Evolutionary conservation across 805 yeast species (phyloP).

Genomic region (Teunomyces pallodes): DNA sequence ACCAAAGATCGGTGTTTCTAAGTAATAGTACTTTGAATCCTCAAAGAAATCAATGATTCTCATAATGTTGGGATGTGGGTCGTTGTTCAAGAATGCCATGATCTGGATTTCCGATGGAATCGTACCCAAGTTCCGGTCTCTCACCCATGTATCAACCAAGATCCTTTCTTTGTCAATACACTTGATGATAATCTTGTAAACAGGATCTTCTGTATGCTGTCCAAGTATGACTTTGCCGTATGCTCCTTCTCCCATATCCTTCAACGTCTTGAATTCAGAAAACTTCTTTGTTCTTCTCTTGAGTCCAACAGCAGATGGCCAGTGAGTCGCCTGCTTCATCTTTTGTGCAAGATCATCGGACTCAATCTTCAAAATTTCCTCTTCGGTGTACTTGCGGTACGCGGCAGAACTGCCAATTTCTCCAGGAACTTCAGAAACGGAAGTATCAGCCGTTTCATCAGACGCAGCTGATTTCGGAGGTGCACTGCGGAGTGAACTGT

Average conservation of each 20-base stretch:
- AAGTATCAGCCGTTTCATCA: neutral
- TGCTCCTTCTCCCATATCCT: slow-evolving; percentile 93
- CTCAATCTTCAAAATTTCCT: slow-evolving; percentile 45
- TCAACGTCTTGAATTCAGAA: slow-evolving; percentile 65
- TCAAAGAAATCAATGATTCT: slow-evolving; percentile 88
- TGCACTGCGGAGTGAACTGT: neutral
- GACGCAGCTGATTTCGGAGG: neutral
- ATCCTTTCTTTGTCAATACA: slow-evolving; percentile 90
- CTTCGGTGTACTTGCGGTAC: slow-evolving; percentile 33
- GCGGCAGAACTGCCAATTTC: neutral
- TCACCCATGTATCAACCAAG: slow-evolving; percentile 94
- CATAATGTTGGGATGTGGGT: slow-evolving; percentile 87
- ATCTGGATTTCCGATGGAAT: slow-evolving; percentile 96
- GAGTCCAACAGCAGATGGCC: slow-evolving; percentile 59
- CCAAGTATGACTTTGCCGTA: slow-evolving; percentile 91
- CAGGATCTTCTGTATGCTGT: slow-evolving; percentile 58
- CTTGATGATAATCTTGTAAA: slow-evolving; percentile 73
- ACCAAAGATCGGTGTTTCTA: slow-evolving; percentile 91
- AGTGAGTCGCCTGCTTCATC: slow-evolving; percentile 35
- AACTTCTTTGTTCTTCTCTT: slow-evolving; percentile 69
- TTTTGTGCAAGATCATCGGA: slow-evolving; percentile 40
- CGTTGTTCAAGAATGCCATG: slow-evolving; percentile 72
- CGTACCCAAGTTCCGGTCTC: slow-evolving; percentile 88
- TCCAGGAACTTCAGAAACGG: neutral
- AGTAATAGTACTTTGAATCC: slow-evolving; percentile 82